phyloP scores from a whole-genome alignment of 176 grass and related monocot genomes.

The Triticum dicoccoides region DNA sequence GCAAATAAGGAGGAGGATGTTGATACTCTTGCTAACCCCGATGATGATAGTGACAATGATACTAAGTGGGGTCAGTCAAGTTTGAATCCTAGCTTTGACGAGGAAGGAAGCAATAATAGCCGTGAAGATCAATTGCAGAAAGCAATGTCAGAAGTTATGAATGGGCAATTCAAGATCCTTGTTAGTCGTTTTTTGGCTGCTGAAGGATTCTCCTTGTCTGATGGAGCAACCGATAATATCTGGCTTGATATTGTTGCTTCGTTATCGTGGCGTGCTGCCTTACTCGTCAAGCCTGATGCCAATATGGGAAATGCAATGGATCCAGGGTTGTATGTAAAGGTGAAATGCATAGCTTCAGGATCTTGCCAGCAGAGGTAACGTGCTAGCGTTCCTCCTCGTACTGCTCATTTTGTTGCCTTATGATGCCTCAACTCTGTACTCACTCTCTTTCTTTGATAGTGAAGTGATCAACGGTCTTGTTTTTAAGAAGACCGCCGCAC shows the following conservation, averaged over 20 bases:
- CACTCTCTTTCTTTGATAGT: constrained; percentile 51
- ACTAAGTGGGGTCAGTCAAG: constrained; percentile 42
- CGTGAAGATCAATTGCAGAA: constrained; percentile 55
- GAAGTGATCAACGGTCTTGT: constrained; percentile 91
- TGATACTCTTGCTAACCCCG: constrained; percentile 38
- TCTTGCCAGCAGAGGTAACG: constrained; percentile 65
- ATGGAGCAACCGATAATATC: constrained; percentile 37
- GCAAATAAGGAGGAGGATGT: constrained; percentile 61
- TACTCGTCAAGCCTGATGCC: constrained; percentile 78
- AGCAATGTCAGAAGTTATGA: constrained; percentile 94
- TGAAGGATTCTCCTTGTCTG: constrained; percentile 57
- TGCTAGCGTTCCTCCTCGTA: constrained; percentile 5
- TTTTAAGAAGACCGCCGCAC: constrained; percentile 87
- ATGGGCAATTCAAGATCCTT: constrained; percentile 78
- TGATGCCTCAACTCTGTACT: constrained; percentile 10
- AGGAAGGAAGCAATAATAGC: constrained; percentile 35
- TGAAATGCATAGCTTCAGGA: constrained; percentile 86
- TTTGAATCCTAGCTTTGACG: constrained; percentile 36
- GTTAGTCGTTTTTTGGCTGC: constrained; percentile 76
- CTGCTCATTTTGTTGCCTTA: background rate
- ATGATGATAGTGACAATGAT: constrained; percentile 46
- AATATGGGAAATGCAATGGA: constrained; percentile 91
- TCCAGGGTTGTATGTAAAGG: constrained; percentile 84
- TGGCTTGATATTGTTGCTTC: constrained; percentile 78
- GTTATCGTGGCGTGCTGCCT: constrained; percentile 83